A percentile compares a stretch with the other conserved stretches of the same genome.
phyloP scores from a whole-genome alignment of 352 stramenopile genomes.

The Pilasporangium apinafurcum region DNA sequence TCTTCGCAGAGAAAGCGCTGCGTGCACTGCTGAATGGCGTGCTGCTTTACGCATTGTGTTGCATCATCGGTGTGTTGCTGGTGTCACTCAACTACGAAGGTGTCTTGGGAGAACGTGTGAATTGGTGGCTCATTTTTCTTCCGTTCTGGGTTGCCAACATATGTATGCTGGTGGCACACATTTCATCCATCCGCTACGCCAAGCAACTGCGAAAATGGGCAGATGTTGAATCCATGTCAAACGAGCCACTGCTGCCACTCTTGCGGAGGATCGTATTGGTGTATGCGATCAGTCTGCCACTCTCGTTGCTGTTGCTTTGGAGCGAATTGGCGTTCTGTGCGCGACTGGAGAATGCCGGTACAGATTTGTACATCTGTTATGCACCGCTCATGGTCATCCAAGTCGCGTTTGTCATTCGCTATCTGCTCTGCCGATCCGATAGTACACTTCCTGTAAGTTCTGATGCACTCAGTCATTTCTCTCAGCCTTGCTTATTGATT shows the following conservation, averaged over 20 bases:
- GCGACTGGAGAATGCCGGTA: slow-evolving; percentile 46
- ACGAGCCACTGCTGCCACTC: slow-evolving; percentile 73
- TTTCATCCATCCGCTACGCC: slow-evolving; percentile 53
- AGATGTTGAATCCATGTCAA: slow-evolving; percentile 74
- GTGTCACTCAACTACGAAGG: slow-evolving; percentile 78
- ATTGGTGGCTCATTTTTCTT: slow-evolving; percentile 79
- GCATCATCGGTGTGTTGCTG: slow-evolving; percentile 56
- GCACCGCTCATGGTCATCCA: slow-evolving; percentile 78
- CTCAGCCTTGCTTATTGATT: not conserved
- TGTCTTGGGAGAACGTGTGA: slow-evolving; percentile 47
- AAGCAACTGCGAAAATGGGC: slow-evolving; percentile 68
- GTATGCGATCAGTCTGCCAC: slow-evolving; percentile 66
- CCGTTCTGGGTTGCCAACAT: slow-evolving; percentile 79
- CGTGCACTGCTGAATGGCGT: slow-evolving; percentile 67
- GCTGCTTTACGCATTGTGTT: slow-evolving; percentile 72
- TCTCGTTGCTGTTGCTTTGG: slow-evolving; percentile 71
- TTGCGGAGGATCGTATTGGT: slow-evolving; percentile 68
- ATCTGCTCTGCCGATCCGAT: slow-evolving; percentile 73
- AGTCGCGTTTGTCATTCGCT: slow-evolving; percentile 71
- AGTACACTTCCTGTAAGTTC: slow-evolving; percentile 64
- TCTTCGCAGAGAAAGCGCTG: slow-evolving; percentile 74
- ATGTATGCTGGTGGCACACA: slow-evolving; percentile 49
- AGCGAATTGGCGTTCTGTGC: slow-evolving; percentile 80
- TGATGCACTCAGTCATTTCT: not conserved
- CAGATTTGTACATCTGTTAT: slow-evolving; percentile 75